A percentile compares a stretch with the other conserved stretches of the same genome.
These are phyloP conservation scores for Ophiostoma quercus DNA, from an alignment of 2,329 filamentous ascomycete genomes.

Conservation along the genomic window DNA sequence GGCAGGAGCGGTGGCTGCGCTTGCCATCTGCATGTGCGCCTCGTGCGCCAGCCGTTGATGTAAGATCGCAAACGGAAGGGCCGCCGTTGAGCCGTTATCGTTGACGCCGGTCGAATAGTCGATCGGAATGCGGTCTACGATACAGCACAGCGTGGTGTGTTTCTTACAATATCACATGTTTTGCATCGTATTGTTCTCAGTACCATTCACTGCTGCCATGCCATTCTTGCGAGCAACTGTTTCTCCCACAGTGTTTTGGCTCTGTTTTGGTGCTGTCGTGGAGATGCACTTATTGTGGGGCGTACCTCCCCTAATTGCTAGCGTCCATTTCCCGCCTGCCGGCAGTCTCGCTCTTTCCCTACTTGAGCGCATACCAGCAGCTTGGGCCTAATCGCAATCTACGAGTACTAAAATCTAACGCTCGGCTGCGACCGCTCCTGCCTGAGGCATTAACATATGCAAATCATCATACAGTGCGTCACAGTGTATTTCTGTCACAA, in stretches of 20 bases:
- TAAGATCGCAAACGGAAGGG: not conserved
- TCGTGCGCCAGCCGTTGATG: not conserved
- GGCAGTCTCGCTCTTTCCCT: slow-evolving; percentile 6
- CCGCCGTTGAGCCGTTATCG: not conserved
- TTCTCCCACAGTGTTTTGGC: not conserved
- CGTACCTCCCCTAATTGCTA: not conserved
- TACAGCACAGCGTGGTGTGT: not conserved
- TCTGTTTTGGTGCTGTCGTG: slow-evolving; percentile 4
- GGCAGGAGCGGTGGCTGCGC: not conserved
- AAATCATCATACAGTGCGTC: not conserved
- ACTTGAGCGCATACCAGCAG: not conserved
- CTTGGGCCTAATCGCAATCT: not conserved
- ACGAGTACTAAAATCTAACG: not conserved
- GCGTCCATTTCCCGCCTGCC: slow-evolving; percentile 6
- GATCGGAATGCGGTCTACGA: not conserved
- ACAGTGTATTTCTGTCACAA: not conserved
- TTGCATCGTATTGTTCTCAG: too few relatives aligned
- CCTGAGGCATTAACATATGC: slow-evolving; percentile 15
- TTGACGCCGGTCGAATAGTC: too few relatives aligned
- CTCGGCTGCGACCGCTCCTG: slow-evolving; percentile 12
- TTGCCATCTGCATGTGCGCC: not conserved
- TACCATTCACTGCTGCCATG: not conserved
- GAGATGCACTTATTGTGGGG: not conserved
- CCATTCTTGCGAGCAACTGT: not conserved
- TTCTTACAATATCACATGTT: too few relatives aligned